These are phyloP conservation scores for Macrophomina phaseolina DNA, from an alignment of 2,329 filamentous ascomycete genomes.

Conservation along the genomic window DNA sequence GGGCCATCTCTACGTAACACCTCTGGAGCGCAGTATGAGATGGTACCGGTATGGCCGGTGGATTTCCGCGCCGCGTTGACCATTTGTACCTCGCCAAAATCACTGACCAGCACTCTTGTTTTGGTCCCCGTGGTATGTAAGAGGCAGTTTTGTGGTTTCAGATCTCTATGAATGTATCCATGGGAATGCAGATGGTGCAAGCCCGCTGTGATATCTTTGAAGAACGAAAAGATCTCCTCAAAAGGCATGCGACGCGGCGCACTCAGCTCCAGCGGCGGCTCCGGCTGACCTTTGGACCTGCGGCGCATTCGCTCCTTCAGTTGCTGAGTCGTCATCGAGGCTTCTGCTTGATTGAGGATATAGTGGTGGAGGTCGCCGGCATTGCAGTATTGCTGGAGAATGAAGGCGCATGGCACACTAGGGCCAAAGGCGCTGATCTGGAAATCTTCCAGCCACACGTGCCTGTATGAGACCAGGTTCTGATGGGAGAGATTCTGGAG, in stretches of 20 bases:
- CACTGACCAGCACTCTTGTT: constrained; percentile 85
- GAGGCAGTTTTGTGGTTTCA: constrained; percentile 96
- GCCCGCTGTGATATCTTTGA: constrained; percentile 92
- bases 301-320: constrained; percentile 87
- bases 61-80: constrained; percentile 83
- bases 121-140: constrained; percentile 76
- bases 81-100: constrained; percentile 95
- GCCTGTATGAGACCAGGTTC: constrained; percentile 94
- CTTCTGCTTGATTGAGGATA: constrained; percentile 71
- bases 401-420: constrained; percentile 92
- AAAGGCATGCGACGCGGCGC: constrained; percentile 65
- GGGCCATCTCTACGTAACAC: constrained; percentile 72
- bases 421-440: constrained; percentile 84
- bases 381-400: constrained; percentile 97
- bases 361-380: constrained; percentile 88
- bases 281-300: constrained; percentile 76
- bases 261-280: constrained; percentile 62
- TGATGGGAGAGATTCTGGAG: constrained; percentile 90
- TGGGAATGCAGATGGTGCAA: constrained; percentile 87
- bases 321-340: constrained; percentile 74
- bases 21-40: constrained; percentile 96
- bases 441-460: constrained; percentile 95
- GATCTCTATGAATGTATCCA: constrained; percentile 93
- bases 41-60: constrained; percentile 91
- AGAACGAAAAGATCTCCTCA: constrained; percentile 96